Conservation (phyloP, 163 green algal genomes). For the Scenedesmus sp. region DNA sequence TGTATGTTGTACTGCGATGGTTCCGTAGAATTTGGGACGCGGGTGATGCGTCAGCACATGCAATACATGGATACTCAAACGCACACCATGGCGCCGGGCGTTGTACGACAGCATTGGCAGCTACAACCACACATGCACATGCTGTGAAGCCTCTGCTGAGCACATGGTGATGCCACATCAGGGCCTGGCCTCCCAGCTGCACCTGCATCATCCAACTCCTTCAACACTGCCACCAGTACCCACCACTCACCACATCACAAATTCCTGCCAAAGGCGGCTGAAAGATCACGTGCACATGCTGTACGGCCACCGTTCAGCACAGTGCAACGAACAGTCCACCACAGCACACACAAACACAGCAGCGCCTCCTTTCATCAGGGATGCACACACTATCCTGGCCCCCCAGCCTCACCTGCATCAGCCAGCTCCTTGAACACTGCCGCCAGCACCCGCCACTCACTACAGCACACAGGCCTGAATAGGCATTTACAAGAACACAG, state of each 20-base stretch:
- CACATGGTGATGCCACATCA: too few relatives aligned
- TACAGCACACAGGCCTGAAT: too few relatives aligned
- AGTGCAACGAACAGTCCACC: not conserved
- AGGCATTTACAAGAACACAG: too few relatives aligned
- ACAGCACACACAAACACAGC: not conserved
- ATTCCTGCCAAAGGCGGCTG: not conserved
- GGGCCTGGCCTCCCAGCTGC: too few relatives aligned
- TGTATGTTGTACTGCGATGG: too few relatives aligned
- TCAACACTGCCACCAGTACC: conserved; percentile 68
- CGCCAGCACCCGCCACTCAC: conserved; percentile 60
- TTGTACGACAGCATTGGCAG: not conserved
- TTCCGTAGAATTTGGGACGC: too few relatives aligned
- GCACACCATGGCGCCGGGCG: too few relatives aligned
- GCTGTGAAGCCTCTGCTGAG: not conserved
- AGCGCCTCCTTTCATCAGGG: not conserved
- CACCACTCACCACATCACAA: conserved; percentile 44
- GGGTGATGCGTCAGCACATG: too few relatives aligned
- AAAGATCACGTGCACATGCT: too few relatives aligned
- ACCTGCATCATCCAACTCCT: not conserved
- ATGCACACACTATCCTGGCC: not conserved
- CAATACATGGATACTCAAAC: too few relatives aligned
- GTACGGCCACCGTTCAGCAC: not conserved
- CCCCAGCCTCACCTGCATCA: not conserved
- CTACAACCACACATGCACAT: not conserved
- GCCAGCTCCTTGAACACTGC: conserved; percentile 60